Base-by-base conservation (phyloP, 805 yeast genomes). In the Jamesozyma spencerorum region DNA sequence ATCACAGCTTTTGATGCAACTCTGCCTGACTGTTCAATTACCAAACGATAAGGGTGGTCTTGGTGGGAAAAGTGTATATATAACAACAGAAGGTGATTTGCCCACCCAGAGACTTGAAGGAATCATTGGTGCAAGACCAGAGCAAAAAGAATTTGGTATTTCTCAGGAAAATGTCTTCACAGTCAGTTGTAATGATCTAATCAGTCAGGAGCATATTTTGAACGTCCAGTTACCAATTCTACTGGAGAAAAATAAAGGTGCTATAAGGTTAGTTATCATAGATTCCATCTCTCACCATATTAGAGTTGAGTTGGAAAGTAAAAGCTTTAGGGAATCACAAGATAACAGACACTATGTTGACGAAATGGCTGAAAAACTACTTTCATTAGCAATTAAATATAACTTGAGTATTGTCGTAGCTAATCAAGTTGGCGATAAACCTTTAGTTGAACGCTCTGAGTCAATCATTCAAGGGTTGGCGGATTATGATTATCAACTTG, bases 281-380 rank as follows among this genome's bases (percentile, higher is more conserved):
- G 97, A 90, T 59, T 83, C 95, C 27, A 75, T 88, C 3, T 78
- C 90, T 0, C 95, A 85, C 53, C 94, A 83, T 57, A 58, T 87
- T 26, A 65, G 94, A 42, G 78, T 78, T 1, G 85, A 79, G 47
- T 54, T 77, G 18, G 68, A 62, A 32, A 63, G 68, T 31, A 64
- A 57, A 10, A 60, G 60, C 24, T 58, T 63, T 19, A 52, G 51
- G 30, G 62, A 62, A 15, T 58, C 70, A 15, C 60, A 61, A 34
- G 62, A 65, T 40, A 69, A 74, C 44, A 62, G 68, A 38, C 52
- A 60, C 37, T 71, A 74, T 47, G 51, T 72, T 17, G 60, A 64
- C 22, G 62, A 60, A 28, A 50, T 75, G 27, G 72, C 76, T 10
- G 63, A 64, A 14, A 70, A 66, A 40, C 61, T 87, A 40, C 64